Conservation (phyloP, 805 yeast species). For the Wickerhamiella qilinensis region DNA sequence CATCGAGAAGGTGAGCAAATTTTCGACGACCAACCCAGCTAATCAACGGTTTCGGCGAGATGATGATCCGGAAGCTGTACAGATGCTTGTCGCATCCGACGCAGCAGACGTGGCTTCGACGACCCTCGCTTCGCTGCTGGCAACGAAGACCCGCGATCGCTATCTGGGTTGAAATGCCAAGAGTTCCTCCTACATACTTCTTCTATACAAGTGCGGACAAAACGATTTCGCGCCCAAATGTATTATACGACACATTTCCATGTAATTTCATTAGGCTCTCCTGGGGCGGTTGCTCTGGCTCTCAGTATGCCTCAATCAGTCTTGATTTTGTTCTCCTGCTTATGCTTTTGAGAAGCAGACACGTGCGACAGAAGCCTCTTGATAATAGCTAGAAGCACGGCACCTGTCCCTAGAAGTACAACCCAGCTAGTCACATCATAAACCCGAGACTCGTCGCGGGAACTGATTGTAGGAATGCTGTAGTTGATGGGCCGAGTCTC, state of each 20-base stretch:
- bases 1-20: background rate
- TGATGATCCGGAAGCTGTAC: background rate
- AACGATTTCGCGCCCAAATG: too few species aligned
- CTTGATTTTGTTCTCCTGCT: too few species aligned
- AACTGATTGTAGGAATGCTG: constrained; percentile 30
- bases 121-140: background rate
- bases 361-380: background rate
- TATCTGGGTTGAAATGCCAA: background rate
- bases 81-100: background rate
- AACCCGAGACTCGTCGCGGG: constrained; percentile 13
- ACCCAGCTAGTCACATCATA: background rate
- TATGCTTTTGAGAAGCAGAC: too few species aligned
- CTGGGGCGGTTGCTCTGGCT: too few species aligned
- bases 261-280: too few species aligned
- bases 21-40: background rate
- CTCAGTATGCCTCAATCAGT: too few species aligned
- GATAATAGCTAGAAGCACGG: background rate
- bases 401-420: constrained; percentile 2
- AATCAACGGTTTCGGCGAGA: background rate
- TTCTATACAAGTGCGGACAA: too few species aligned
- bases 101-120: background rate
- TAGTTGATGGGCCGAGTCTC: constrained; percentile 16
- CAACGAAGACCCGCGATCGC: background rate
- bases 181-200: too few species aligned
- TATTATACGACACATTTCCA: too few species aligned